Conservation (phyloP, 352 stramenopile species). For the Phytophthora parvispora region DNA sequence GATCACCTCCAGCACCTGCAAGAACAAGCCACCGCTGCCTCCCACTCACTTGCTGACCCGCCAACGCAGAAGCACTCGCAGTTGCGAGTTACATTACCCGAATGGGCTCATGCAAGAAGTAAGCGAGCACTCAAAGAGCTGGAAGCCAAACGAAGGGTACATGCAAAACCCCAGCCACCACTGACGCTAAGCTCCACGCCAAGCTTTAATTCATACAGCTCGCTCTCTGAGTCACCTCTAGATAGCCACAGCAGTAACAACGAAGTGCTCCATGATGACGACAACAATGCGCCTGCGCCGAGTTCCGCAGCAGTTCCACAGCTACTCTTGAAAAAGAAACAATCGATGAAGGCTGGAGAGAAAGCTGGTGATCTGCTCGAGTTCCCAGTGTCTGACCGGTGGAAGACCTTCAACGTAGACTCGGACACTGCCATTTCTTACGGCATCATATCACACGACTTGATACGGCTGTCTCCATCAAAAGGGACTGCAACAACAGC, state of each 20-base stretch:
- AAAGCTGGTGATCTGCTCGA: slow-evolving; percentile 32
- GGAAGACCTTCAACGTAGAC: slow-evolving; percentile 59
- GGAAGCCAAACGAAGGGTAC: slow-evolving; percentile 29
- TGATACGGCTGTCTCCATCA: slow-evolving; percentile 13
- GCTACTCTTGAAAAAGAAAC: slow-evolving; percentile 24
- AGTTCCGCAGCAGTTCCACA: slow-evolving; percentile 3
- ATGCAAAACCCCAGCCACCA: slow-evolving; percentile 18
- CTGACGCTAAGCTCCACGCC: slow-evolving; percentile 31
- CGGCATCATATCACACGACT: slow-evolving; percentile 54
- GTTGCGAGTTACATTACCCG: slow-evolving; percentile 44
- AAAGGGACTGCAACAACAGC: background rate
- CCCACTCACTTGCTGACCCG: slow-evolving; percentile 16
- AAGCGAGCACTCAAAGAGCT: slow-evolving; percentile 77
- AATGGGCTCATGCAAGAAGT: slow-evolving; percentile 74
- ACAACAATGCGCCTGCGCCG: slow-evolving; percentile 5
- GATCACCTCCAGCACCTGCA: slow-evolving; percentile 25
- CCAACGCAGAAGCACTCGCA: slow-evolving; percentile 27
- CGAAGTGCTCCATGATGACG: slow-evolving; percentile 16
- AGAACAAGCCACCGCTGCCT: slow-evolving; percentile 7
- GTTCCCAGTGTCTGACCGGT: slow-evolving; percentile 49
- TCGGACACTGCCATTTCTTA: slow-evolving; percentile 56
- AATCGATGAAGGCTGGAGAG: slow-evolving; percentile 10
- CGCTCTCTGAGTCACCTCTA: slow-evolving; percentile 14
- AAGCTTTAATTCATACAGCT: slow-evolving; percentile 21
- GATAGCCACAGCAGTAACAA: slow-evolving; percentile 24